phyloP scores from a whole-genome alignment of 345 rosid genomes.

The Heritiera fomes region DNA sequence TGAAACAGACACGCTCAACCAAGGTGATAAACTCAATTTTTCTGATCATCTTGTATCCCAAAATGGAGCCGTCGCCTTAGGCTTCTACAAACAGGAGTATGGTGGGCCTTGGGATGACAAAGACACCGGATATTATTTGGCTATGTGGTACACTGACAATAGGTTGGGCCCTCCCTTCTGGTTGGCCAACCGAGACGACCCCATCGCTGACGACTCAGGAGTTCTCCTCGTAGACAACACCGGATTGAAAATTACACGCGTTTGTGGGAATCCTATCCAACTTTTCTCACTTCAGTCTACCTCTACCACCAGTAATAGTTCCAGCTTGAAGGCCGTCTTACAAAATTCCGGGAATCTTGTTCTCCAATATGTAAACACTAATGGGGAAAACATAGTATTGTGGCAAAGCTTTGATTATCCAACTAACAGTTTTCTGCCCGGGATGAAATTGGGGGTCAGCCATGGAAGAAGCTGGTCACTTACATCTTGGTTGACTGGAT shows the following conservation, averaged over 20 bases:
- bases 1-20: neutral
- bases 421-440: constrained; percentile 6
- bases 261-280: neutral
- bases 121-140: neutral
- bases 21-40: neutral
- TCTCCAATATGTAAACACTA: neutral
- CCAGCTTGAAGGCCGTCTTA: neutral
- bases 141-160: neutral
- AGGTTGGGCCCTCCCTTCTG: neutral
- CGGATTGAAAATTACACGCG: neutral
- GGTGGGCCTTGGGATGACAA: neutral
- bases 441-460: constrained; percentile 8
- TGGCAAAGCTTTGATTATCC: constrained; percentile 16
- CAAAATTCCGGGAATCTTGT: neutral
- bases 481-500: neutral
- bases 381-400: neutral
- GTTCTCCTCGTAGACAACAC: neutral
- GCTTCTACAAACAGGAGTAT: neutral
- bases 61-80: neutral
- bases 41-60: constrained; percentile 1
- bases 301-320: neutral
- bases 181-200: constrained; percentile 1
- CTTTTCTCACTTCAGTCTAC: constrained; percentile 5
- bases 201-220: neutral
- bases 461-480: neutral